A percentile compares a stretch with the other conserved stretches of the same genome.
These are phyloP conservation scores for Trichophyton mentagrophytes DNA, from an alignment of 2,329 filamentous ascomycete genomes.

Conservation along the genomic window DNA sequence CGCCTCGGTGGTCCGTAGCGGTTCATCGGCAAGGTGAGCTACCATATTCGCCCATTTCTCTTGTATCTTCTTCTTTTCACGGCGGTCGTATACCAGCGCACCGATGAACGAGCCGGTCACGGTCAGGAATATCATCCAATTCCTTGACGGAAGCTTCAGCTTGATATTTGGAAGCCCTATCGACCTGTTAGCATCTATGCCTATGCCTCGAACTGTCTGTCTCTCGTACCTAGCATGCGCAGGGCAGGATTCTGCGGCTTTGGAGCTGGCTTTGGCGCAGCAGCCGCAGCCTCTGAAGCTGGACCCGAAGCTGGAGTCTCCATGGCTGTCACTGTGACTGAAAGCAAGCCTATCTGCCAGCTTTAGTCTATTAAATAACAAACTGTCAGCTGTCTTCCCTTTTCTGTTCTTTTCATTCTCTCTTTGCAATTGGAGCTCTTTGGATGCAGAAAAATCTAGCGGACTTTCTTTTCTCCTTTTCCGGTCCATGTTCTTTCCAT, in stretches of 20 bases:
- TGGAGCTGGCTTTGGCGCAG: conserved; percentile 10
- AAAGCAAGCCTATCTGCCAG: not conserved
- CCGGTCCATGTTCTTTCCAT: too few relatives aligned
- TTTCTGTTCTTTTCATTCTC: not conserved
- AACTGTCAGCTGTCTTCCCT: not conserved
- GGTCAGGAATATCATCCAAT: conserved; percentile 92
- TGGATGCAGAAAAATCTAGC: not conserved
- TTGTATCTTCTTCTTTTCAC: conserved; percentile 73
- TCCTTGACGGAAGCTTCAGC: conserved; percentile 77
- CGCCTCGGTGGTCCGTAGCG: conserved; percentile 58
- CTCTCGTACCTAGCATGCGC: conserved; percentile 13
- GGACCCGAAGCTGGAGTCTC: not conserved
- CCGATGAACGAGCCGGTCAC: conserved; percentile 64
- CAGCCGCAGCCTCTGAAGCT: conserved; percentile 8
- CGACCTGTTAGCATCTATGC: conserved; percentile 5
- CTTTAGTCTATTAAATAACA: not conserved
- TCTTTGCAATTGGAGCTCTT: not conserved
- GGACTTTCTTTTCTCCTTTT: not conserved
- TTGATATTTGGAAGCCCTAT: conserved; percentile 71
- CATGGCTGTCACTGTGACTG: not conserved
- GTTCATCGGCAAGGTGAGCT: conserved; percentile 67
- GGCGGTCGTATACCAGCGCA: conserved; percentile 80
- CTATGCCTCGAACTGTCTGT: not conserved
- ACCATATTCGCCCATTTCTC: conserved; percentile 79
- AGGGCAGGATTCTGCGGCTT: conserved; percentile 15